phyloP scores from a whole-genome alignment of 139 green algal species.

The Coelastrella sp. region DNA sequence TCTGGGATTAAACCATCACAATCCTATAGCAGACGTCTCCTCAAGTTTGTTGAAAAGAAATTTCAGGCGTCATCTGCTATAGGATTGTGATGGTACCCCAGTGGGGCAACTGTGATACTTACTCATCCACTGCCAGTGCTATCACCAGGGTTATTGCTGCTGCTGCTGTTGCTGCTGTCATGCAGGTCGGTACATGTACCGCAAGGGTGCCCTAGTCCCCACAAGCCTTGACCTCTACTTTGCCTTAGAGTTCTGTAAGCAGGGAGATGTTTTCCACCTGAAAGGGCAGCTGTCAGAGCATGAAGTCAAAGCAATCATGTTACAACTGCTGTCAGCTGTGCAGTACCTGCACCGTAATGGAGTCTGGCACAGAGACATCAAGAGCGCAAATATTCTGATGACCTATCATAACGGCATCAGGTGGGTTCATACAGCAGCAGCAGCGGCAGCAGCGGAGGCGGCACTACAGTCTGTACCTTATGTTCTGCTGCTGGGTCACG shows the following conservation, averaged over 20 bases:
- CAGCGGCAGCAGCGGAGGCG: background rate
- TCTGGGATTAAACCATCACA: no score
- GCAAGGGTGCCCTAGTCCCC: constrained; percentile 74
- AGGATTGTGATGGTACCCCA: no score
- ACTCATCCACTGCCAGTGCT: constrained; percentile 3
- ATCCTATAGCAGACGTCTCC: no score
- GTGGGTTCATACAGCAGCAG: background rate
- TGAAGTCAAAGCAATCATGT: constrained; percentile 80
- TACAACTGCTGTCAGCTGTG: constrained; percentile 72
- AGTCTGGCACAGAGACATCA: constrained; percentile 95
- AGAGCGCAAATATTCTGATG: constrained; percentile 89
- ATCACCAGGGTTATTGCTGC: background rate
- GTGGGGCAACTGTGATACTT: background rate
- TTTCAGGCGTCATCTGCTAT: no score
- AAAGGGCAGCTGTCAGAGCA: constrained; percentile 62
- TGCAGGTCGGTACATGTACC: constrained; percentile 67
- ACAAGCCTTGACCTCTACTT: constrained; percentile 88
- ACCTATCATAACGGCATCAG: constrained; percentile 45
- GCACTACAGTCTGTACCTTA: background rate
- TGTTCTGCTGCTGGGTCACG: background rate
- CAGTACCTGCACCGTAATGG: constrained; percentile 84
- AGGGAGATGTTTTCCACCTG: constrained; percentile 76
- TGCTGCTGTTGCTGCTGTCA: background rate
- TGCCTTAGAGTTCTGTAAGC: constrained; percentile 79
- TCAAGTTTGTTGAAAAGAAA: no score